Conservation (phyloP, 306 rosid species). For the Inga laurina region DNA sequence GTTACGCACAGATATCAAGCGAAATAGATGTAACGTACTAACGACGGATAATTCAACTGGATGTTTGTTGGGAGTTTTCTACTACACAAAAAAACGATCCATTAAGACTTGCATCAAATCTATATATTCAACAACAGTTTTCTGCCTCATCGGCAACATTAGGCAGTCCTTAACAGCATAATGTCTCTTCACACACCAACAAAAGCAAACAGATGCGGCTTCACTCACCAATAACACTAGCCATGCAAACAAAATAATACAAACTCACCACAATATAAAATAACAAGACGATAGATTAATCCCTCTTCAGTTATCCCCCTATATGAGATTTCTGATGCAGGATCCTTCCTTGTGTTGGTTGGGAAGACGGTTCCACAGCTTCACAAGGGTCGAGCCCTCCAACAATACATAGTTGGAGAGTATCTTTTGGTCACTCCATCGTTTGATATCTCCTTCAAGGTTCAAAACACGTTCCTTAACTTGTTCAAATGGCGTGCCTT, state of each 20-base stretch:
- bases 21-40: neutral
- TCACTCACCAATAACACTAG: neutral
- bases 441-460: slow-evolving; percentile 32
- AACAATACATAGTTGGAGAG: slow-evolving; percentile 47
- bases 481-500: slow-evolving; percentile 7
- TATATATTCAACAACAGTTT: neutral
- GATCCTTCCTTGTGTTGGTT: slow-evolving; percentile 29
- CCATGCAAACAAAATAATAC: neutral
- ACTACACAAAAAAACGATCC: neutral
- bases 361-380: slow-evolving; percentile 56
- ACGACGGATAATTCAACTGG: too few relatives aligned
- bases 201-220: neutral
- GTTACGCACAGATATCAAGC: neutral
- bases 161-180: neutral
- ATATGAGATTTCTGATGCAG: slow-evolving; percentile 4
- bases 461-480: slow-evolving; percentile 1
- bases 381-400: slow-evolving; percentile 45
- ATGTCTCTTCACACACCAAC: neutral
- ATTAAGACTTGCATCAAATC: neutral
- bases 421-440: slow-evolving; percentile 34
- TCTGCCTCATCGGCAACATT: neutral
- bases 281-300: neutral
- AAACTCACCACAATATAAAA: neutral
- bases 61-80: too few relatives aligned
- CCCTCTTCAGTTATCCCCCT: neutral